phyloP scores from a whole-genome alignment of 1,284 basidiomycete species.

The Leccinum fuscescens region DNA sequence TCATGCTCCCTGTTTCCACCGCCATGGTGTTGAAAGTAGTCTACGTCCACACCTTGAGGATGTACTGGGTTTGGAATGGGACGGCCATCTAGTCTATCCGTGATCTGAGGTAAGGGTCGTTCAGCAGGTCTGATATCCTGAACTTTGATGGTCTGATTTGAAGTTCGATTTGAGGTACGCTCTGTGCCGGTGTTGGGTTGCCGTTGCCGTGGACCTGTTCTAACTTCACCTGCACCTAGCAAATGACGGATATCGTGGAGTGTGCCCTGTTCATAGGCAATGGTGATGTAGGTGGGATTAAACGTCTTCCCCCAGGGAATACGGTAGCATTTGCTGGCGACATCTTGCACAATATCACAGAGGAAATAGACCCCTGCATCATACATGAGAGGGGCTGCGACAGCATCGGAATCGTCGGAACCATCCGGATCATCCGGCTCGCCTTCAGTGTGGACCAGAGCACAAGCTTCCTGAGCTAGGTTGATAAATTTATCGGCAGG shows the following conservation, averaged over 20 bases:
- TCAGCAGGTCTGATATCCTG: neutral
- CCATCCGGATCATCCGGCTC: neutral
- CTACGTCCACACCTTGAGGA: neutral
- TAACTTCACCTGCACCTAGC: neutral
- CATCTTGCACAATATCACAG: neutral
- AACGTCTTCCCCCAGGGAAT: neutral
- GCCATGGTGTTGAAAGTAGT: neutral
- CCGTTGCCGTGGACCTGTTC: neutral
- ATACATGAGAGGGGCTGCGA: neutral
- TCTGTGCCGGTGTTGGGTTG: neutral
- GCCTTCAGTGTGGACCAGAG: neutral
- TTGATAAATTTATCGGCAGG: neutral
- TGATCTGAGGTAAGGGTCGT: neutral
- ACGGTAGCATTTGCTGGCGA: neutral
- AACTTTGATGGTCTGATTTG: neutral
- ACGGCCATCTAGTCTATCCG: neutral
- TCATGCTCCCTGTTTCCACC: neutral
- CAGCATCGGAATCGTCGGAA: neutral
- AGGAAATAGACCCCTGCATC: neutral
- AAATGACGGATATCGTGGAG: neutral
- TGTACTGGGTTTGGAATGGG: neutral
- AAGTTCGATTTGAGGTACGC: neutral
- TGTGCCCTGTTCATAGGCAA: neutral
- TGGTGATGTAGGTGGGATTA: neutral
- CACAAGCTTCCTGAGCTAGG: neutral